Base-by-base conservation (phyloP, 805 yeast genomes). In the Lachancea kluyveri region DNA sequence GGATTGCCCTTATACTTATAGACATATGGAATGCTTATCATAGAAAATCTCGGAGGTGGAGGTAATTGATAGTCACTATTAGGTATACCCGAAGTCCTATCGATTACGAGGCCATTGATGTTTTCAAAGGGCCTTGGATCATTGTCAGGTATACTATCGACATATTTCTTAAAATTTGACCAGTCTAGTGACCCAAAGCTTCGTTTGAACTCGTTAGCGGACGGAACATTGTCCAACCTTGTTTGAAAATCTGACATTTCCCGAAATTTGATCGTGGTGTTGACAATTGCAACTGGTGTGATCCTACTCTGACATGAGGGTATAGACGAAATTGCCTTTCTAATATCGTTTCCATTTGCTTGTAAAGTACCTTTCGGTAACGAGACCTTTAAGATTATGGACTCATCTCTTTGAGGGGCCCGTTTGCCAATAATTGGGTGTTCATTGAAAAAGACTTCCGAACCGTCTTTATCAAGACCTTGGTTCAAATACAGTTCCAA, bases 221-320 rank as follows among this genome's bases (percentile, higher is more conserved):
- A 71, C 2, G 62, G 52, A 9, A 80, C 78, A 43, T 72, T 68
- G 30, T 68, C 70, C 8, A 86, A 72, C 19, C 72, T 62, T 41
- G 73, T 70, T 54, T 92, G 97, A 54, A 86, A 90, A 57, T 88
- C 97, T 0, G 90, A 78, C 68, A 87, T 73, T 42, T 83, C 85
- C 44, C 95, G 71, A 54, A 90, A 90, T 41, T 81, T 70, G 48
- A 77, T 79, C 11, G 79, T 79, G 36, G 74, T 70, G 45, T 76
- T 74, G 12, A 86, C 65, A 12, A 85, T 69, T 0, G 79, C 87
- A 4, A 72, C 68, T 0, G 95, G 90, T 26, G 66, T 65, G 2
- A 72, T 67, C 8, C 56, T 47, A n/a, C 59, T 52, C 32, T 68
- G 48, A 13, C 28, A 48, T 26, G 35, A 18, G 18, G 52, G 50